Conservation (phyloP, 202 grass and related monocot genomes). For the Dendrocalamus latiflorus region DNA sequence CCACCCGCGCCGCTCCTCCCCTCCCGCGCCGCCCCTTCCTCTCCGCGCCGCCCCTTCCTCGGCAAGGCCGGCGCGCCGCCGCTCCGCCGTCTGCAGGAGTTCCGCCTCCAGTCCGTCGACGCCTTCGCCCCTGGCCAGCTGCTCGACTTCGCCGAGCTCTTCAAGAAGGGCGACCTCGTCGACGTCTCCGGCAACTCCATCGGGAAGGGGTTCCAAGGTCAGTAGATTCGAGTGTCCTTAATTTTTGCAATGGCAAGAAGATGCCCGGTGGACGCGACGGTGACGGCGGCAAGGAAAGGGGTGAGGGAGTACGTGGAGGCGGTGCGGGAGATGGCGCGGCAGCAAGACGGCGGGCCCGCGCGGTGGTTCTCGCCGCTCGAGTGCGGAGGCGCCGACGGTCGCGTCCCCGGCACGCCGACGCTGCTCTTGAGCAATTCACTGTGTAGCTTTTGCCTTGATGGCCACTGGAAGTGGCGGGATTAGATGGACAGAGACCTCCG, state of each 20-base stretch:
- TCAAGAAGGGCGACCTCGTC: conserved; percentile 88
- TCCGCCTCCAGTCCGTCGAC: conserved; percentile 65
- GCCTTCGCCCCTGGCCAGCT: conserved; percentile 63
- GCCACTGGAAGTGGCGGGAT: neutral
- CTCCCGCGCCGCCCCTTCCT: no score
- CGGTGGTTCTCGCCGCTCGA: conserved; percentile 81
- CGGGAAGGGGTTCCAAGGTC: conserved; percentile 98
- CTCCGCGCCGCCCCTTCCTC: no score
- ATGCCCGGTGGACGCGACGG: no score
- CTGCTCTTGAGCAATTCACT: conserved; percentile 25
- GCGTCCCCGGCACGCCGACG: conserved; percentile 47
- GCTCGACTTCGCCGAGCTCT: conserved; percentile 40
- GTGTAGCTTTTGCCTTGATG: neutral
- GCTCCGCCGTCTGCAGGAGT: conserved; percentile 91
- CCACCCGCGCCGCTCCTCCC: no score
- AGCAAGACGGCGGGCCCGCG: no score
- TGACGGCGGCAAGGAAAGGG: no score
- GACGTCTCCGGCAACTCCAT: conserved; percentile 87
- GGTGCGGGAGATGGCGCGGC: no score
- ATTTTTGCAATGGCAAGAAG: neutral
- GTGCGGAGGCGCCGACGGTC: conserved; percentile 29
- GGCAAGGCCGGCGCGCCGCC: conserved; percentile 76
- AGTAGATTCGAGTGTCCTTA: neutral
- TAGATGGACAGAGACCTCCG: neutral
- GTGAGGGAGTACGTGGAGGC: no score